A percentile compares a stretch with the other conserved stretches of the same genome.
Conservation (phyloP, 2,329 filamentous ascomycete genomes). For the Ophiocordyceps sinensis region DNA sequence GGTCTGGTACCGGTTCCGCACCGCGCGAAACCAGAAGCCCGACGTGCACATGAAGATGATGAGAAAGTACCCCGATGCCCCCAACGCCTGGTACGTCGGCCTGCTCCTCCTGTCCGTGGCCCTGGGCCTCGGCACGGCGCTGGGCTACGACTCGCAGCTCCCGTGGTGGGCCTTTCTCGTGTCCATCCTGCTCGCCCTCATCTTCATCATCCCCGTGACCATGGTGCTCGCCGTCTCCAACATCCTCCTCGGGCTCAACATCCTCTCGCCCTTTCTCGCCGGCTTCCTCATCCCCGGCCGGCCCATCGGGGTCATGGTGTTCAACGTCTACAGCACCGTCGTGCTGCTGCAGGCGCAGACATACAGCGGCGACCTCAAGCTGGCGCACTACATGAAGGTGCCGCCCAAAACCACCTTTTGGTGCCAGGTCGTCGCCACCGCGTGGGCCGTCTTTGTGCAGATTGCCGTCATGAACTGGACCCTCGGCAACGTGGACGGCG, state of each 20-base stretch:
- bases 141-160: conserved; percentile 12
- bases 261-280: conserved; percentile 23
- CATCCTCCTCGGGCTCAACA: conserved; percentile 22
- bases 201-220: conserved; percentile 11
- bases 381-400: conserved; percentile 36
- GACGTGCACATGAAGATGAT: conserved; percentile 22
- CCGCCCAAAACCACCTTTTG: conserved; percentile 18
- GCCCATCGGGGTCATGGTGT: conserved; percentile 12
- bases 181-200: conserved; percentile 10
- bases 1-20: conserved; percentile 28
- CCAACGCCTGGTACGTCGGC: conserved; percentile 24
- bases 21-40: conserved; percentile 25
- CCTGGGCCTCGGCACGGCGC: conserved; percentile 14
- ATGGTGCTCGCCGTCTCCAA: conserved; percentile 20
- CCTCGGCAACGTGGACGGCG: conserved; percentile 28
- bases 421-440: conserved; percentile 1
- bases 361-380: conserved; percentile 32
- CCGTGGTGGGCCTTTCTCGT: conserved; percentile 16
- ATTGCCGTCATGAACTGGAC: conserved; percentile 15
- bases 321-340: conserved; percentile 12
- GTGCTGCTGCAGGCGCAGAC: conserved; percentile 25
- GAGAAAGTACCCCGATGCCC: conserved; percentile 18
- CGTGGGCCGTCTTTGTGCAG: conserved; percentile 2
- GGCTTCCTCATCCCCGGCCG: conserved; percentile 12
- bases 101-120: conserved; percentile 18